A percentile compares a stretch with the other conserved stretches of the same genome.
These are phyloP conservation scores for Rubia yunnanensis DNA, from an alignment of 257 asterid genomes.

Conservation along the genomic window DNA sequence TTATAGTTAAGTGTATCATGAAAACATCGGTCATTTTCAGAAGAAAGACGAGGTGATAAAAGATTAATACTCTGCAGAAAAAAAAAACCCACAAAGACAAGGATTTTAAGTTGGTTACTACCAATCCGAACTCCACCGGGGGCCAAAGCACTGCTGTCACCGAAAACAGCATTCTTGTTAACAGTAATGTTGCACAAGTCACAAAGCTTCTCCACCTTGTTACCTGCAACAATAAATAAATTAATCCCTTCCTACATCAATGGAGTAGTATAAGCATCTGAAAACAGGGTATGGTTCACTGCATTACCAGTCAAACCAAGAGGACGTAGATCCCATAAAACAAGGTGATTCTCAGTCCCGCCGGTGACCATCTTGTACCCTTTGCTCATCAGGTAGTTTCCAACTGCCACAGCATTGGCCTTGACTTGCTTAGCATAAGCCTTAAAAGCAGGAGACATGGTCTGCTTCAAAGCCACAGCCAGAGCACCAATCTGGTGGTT, in stretches of 20 bases:
- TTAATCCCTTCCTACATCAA: background rate
- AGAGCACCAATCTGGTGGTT: constrained; percentile 97
- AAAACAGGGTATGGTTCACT: background rate
- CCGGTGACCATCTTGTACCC: constrained; percentile 78
- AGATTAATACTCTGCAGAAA: too few relatives aligned
- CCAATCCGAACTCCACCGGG: constrained; percentile 99
- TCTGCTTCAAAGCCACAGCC: constrained; percentile 95
- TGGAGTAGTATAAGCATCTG: background rate
- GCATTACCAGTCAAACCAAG: constrained; percentile 88
- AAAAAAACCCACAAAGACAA: background rate
- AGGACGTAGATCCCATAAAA: constrained; percentile 97
- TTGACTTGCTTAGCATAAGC: constrained; percentile 85
- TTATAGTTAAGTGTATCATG: background rate
- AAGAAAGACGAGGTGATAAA: background rate
- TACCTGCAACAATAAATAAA: constrained; percentile 38
- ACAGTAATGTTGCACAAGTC: constrained; percentile 91
- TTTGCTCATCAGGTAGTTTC: constrained; percentile 73
- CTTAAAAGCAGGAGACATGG: constrained; percentile 71
- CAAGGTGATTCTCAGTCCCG: constrained; percentile 97
- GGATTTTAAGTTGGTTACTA: constrained; percentile 19
- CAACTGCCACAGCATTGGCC: constrained; percentile 92
- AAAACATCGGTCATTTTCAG: background rate
- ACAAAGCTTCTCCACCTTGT: constrained; percentile 93
- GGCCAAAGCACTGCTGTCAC: constrained; percentile 97
- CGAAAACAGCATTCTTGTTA: constrained; percentile 96